Evolutionary conservation across 2,329 filamentous ascomycete species (phyloP).

Genomic region (Arthrobotrys iridis): DNA sequence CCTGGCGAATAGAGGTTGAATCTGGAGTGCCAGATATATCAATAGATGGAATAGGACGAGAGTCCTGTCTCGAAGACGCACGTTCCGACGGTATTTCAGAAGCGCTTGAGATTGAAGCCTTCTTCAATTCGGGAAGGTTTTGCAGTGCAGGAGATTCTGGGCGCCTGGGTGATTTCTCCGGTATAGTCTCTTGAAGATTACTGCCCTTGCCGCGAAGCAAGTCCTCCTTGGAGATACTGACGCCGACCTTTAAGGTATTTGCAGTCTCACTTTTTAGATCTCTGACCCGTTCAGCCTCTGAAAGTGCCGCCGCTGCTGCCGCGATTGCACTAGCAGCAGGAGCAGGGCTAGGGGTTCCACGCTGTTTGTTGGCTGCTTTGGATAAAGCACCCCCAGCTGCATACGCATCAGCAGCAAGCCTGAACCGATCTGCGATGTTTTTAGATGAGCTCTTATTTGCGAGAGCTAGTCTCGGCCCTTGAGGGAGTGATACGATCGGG

Average conservation of each 20-base stretch:
- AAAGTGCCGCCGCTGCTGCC: neutral
- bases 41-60: constrained; percentile 35
- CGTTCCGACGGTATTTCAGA: constrained; percentile 13
- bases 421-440: constrained; percentile 31
- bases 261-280: constrained; percentile 26
- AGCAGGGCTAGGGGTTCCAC: constrained; percentile 9
- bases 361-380: constrained; percentile 9
- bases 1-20: neutral
- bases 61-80: neutral
- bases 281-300: constrained; percentile 32
- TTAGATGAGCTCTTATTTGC: constrained; percentile 35
- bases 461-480: constrained; percentile 6
- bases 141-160: constrained; percentile 51
- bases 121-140: constrained; percentile 35
- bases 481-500: constrained; percentile 14
- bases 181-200: constrained; percentile 27
- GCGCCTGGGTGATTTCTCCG: constrained; percentile 40
- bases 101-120: neutral
- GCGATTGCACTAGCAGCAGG: neutral
- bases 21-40: constrained; percentile 43
- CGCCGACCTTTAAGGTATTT: constrained; percentile 36
- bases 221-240: constrained; percentile 49
- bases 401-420: constrained; percentile 42
- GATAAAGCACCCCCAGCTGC: constrained; percentile 41
- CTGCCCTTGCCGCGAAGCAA: constrained; percentile 25